Base-by-base conservation (phyloP, 2,329 filamentous ascomycete genomes). In the Mariannaea sp. region DNA sequence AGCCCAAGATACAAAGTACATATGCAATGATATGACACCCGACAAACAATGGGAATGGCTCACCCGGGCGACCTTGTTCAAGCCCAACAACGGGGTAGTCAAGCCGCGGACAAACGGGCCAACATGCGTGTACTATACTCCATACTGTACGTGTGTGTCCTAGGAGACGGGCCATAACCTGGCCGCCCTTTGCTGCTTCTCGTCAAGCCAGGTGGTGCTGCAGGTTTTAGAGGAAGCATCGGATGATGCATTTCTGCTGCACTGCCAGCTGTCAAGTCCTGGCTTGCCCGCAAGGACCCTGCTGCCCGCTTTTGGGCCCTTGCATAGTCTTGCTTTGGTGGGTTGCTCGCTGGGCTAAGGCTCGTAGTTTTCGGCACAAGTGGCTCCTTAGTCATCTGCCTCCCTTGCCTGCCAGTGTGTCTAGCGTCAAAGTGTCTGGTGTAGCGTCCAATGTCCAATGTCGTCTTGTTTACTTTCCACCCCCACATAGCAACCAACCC, bases 401-500 rank as follows among this genome's bases (percentile, higher is more conserved):
- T n/a, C 22, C 22, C 22, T 5, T 43, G 38, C 39, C 30, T 44
- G 45, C 12, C 26, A 24, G 9, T 42, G 40, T 36, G 14, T 17
- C 33, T 7, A 16, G n/a, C 6, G 30, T 33, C 22, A 24, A 30
- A 41, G 49, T 16, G 48, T 22, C 16, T 24, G 43, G 36, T 17
- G 29, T 27, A 17, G 38, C 19, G n/a, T 42, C 19, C 44, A 36
- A 29, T 12, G 26, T 30, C 41, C 55, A 39, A 33, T 44, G 53
- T 39, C 53, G 36, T 51, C 59, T 73, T 73, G 71, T 73, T 73
- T 73, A 73, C 71, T 72, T 72, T 65, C 67, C n/a, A n/a, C 22
- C 66, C 63, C 70, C 68, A 60, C 70, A 66, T 66, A 65, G 69
- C 69, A 73, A 73, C 71, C 67, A 64, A 64, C 64, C 58, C 57